Base-by-base conservation (phyloP, 768 basidiomycete species). In the Suillus americanus region DNA sequence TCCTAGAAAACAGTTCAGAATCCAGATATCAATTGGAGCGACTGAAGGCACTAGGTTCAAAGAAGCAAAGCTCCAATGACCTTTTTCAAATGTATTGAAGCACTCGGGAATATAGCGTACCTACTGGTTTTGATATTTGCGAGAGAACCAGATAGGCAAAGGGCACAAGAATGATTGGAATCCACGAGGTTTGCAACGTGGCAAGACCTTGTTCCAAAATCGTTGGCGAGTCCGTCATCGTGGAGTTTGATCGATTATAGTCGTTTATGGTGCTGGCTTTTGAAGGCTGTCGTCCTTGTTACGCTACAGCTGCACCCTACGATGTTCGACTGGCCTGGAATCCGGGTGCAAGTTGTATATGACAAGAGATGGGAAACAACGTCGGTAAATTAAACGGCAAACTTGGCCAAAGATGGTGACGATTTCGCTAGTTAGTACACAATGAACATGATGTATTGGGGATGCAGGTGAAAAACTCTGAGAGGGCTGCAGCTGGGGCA, bases 131-230 rank as follows among this genome's bases (percentile, higher is more conserved):
- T n/a, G 40, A 33, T 18, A 37, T 65, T 1, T 64, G 64, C 25
- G 53, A 59, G 20, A 68, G 20, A 12, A 64, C 14, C 48, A 76
- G 35, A 53, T 70, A 76, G 43, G 64, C 60, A 30, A 71, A 23
- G 0, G 71, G 64, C 1, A 37, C 67, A 1, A 74, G 53, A 23
- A 66, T 13, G 23, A 62, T 41, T 5, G 66, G 59, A 33, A 68
- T 57, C 61, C 71, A 50, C 28, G 66, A 38, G 45, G 66, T 61
- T 33, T 64, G 63, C 28, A 73, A 35, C 40, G 56, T 51, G 43
- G 51, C 38, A 3, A 62, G 38, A n/a, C 64, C 16, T n/a, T 60
- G 41, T 38, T 67, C 60, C 59, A 64, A 20, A 43, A 64, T 55
- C 6, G 40, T 18, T 20, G 61, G 20, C 14, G 6, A 20, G 10